These are phyloP conservation scores for Cutaneotrichosporon curvatum DNA, from an alignment of 1,284 basidiomycete genomes.

Conservation along the genomic window DNA sequence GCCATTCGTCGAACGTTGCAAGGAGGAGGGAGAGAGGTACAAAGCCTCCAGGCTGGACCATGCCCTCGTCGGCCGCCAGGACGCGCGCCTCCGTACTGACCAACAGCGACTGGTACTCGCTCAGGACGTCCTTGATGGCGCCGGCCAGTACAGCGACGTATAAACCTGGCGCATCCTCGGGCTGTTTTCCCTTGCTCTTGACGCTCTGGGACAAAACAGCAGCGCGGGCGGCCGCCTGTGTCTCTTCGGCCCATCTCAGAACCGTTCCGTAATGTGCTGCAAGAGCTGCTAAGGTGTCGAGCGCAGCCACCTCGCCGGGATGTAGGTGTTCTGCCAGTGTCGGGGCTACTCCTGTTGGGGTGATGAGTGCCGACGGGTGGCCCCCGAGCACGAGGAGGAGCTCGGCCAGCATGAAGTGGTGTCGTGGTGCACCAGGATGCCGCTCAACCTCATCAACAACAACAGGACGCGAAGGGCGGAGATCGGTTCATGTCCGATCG, in stretches of 20 bases:
- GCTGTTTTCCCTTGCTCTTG: conserved; percentile 11
- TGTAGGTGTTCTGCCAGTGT: conserved; percentile 66
- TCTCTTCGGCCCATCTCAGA: conserved; percentile 46
- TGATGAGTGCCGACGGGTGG: conserved; percentile 71
- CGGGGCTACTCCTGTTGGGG: conserved; percentile 51
- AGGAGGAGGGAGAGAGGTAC: conserved; percentile 73
- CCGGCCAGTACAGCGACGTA: conserved; percentile 70
- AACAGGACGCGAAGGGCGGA: no score
- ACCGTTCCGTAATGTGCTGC: conserved; percentile 66
- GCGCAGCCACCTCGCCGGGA: conserved; percentile 73
- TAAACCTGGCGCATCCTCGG: conserved; percentile 45
- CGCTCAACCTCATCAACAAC: no score
- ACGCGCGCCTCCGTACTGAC: conserved; percentile 73
- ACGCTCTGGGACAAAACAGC: conserved; percentile 15
- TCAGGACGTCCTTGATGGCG: conserved; percentile 61
- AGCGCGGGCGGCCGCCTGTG: conserved; percentile 10
- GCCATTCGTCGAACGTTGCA: conserved; percentile 75
- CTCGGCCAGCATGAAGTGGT: conserved; percentile 66
- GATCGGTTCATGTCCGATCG: no score
- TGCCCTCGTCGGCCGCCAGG: conserved; percentile 58
- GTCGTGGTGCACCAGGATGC: no score
- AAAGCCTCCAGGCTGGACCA: conserved; percentile 62
- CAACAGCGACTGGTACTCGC: conserved; percentile 70
- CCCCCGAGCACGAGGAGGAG: conserved; percentile 73
- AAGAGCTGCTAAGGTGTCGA: conserved; percentile 64